Percentiles rank a stretch among this genome's conserved stretches.
Conservation (phyloP, 805 yeast species). For the Candida ficus region DNA sequence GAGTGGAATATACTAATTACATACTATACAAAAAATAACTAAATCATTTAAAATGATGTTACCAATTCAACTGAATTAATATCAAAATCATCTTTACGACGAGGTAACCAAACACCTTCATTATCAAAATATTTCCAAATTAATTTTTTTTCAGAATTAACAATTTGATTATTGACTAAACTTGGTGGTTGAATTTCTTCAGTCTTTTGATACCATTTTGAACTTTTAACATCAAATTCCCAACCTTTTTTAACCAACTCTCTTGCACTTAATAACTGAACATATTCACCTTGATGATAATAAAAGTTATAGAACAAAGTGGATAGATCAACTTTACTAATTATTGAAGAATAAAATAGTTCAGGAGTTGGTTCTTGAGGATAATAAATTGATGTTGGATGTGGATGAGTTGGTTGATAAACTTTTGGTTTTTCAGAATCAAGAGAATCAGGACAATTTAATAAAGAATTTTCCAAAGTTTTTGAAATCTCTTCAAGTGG, state of each 20-base stretch:
- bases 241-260: conserved; percentile 80
- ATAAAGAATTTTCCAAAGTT: conserved; percentile 68
- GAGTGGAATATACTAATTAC: neutral
- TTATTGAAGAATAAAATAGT: conserved; percentile 50
- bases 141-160: conserved; percentile 37
- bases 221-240: conserved; percentile 66
- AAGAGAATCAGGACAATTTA: conserved; percentile 89
- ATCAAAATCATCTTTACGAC: conserved; percentile 56
- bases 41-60: conserved; percentile 4
- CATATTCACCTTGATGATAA: conserved; percentile 66
- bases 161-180: conserved; percentile 23
- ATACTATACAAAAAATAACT: neutral
- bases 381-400: conserved; percentile 84
- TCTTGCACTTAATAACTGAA: conserved; percentile 72
- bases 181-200: conserved; percentile 32
- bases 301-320: conserved; percentile 91
- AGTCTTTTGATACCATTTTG: conserved; percentile 78
- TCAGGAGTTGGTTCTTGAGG: conserved; percentile 70
- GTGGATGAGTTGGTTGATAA: conserved; percentile 71
- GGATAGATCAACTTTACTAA: conserved; percentile 74
- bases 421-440: conserved; percentile 80
- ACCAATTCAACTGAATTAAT: conserved; percentile 17
- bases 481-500: conserved; percentile 48
- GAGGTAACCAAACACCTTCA: conserved; percentile 62
- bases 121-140: conserved; percentile 83